These are phyloP conservation scores for Yamadazyma diddensiae DNA, from an alignment of 1,139 yeast species.

Conservation along the genomic window DNA sequence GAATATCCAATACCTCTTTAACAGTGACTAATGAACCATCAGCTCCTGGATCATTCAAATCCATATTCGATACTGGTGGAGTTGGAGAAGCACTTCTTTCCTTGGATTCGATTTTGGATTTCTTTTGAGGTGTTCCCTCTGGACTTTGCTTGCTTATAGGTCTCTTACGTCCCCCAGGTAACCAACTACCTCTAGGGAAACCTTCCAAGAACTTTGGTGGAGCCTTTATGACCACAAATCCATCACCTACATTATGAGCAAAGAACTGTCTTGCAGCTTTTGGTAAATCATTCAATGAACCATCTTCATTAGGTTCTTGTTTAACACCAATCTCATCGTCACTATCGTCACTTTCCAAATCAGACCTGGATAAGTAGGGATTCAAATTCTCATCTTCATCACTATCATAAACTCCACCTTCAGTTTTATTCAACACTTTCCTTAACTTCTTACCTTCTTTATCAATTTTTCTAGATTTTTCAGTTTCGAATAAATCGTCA, in stretches of 20 bases:
- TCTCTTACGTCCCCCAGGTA: constrained; percentile 57
- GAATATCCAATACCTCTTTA: constrained; percentile 65
- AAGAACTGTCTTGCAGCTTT: constrained; percentile 31
- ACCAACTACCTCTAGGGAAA: constrained; percentile 85
- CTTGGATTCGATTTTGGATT: constrained; percentile 14
- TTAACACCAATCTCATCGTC: constrained; percentile 34
- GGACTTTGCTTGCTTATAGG: constrained; percentile 12
- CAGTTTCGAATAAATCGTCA: constrained; percentile 63
- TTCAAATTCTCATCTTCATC: constrained; percentile 62
- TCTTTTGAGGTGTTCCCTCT: constrained; percentile 30
- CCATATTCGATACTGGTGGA: constrained; percentile 15
- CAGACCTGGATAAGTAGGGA: constrained; percentile 78
- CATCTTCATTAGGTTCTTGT: constrained; percentile 39
- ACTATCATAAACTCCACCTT: constrained; percentile 86
- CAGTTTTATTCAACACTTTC: constrained; percentile 81
- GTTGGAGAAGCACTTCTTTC: constrained; percentile 17
- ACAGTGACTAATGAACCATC: constrained; percentile 55
- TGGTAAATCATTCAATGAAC: constrained; percentile 13
- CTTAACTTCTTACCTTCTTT: constrained; percentile 87
- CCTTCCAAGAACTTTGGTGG: constrained; percentile 57
- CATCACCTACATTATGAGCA: constrained; percentile 55
- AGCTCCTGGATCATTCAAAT: constrained; percentile 39
- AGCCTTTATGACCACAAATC: constrained; percentile 66
- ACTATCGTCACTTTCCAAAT: constrained; percentile 55
- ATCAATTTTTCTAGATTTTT: constrained; percentile 69